Evolutionary conservation across 306 rosid species (phyloP).

Genomic region (Trichosanthes cucumerina): DNA sequence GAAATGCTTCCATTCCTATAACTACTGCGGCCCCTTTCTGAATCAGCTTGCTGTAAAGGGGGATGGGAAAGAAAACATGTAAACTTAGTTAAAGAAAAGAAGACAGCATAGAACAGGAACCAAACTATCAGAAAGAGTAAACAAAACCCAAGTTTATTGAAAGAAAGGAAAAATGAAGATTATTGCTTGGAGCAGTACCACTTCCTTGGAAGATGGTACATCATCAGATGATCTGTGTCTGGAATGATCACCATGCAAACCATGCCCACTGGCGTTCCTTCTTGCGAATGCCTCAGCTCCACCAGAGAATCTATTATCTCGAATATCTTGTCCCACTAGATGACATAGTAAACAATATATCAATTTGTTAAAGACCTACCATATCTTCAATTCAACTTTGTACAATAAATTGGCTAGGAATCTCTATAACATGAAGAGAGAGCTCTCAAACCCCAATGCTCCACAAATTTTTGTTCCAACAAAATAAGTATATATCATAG

Average conservation of each 20-base stretch:
- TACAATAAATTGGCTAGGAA: background rate
- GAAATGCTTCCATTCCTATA: slow-evolving; percentile 73
- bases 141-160: background rate
- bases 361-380: background rate
- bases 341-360: background rate
- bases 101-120: background rate
- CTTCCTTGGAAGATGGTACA: slow-evolving; percentile 71
- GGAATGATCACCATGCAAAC: slow-evolving; percentile 56
- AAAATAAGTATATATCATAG: background rate
- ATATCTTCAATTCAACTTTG: background rate
- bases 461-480: background rate
- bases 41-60: slow-evolving; percentile 54
- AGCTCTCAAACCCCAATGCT: background rate
- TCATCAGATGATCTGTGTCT: slow-evolving; percentile 66
- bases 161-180: background rate
- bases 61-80: background rate
- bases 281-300: slow-evolving; percentile 85
- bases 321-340: slow-evolving; percentile 55
- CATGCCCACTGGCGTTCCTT: slow-evolving; percentile 60
- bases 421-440: background rate
- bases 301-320: slow-evolving; percentile 73
- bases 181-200: slow-evolving; percentile 26
- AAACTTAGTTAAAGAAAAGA: background rate
- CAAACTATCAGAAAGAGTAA: background rate
- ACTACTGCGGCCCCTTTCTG: slow-evolving; percentile 64